phyloP scores from a whole-genome alignment of 179 eudicot species.

The Beta corolliflora region DNA sequence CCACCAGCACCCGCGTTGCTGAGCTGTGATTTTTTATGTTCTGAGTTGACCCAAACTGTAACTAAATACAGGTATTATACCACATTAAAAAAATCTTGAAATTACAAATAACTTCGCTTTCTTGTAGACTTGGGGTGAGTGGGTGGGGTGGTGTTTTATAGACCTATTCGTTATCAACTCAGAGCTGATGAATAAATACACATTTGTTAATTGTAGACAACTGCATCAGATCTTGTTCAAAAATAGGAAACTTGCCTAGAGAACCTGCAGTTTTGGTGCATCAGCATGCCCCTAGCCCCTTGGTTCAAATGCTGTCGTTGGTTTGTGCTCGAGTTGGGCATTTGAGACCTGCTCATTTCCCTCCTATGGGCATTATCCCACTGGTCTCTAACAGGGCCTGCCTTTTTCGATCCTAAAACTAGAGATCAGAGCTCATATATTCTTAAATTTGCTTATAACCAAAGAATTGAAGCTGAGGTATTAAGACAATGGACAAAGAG shows the following conservation, averaged over 20 bases:
- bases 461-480: background rate
- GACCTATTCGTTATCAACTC: background rate
- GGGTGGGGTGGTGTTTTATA: background rate
- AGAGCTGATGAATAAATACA: background rate
- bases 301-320: background rate
- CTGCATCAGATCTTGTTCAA: background rate
- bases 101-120: background rate
- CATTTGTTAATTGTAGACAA: background rate
- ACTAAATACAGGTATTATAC: background rate
- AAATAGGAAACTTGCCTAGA: background rate
- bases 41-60: background rate
- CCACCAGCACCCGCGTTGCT: background rate
- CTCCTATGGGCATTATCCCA: background rate
- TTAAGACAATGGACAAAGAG: background rate
- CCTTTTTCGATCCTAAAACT: background rate
- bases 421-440: background rate
- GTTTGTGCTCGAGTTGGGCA: background rate
- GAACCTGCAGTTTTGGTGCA: background rate
- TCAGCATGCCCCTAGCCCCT: background rate
- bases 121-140: background rate
- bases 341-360: background rate
- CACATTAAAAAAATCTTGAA: background rate
- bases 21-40: slow-evolving; percentile 5
- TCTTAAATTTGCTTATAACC: background rate
- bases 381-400: background rate